Evolutionary conservation across 1,139 yeast genomes (phyloP), one percentile per base, ranked within the genome.

Genomic region (Scheffersomyces parashehatae): DNA sequence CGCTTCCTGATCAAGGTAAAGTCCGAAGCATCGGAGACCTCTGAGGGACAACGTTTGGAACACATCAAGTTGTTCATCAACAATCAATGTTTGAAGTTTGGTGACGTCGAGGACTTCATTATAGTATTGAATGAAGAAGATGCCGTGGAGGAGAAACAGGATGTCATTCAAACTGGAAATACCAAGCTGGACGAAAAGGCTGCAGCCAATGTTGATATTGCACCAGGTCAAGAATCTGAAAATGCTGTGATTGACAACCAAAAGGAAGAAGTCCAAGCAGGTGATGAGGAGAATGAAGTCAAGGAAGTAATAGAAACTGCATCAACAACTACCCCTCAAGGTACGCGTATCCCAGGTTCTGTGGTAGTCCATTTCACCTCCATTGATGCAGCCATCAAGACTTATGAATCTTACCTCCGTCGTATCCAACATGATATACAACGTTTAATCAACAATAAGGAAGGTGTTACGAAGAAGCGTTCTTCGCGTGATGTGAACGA

Each of bases 341-440:
- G 46, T 24, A 29, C 35, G 3, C 40, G 54, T 31, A 38, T 34
- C 12, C 35, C 39, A 49, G 61, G 45, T 3, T 51, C 49, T 37
- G 56, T 54, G 5, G 39, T 56, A 28, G 58, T 68, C 11, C 78
- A 73, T 51, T 74, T 67, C 45, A 65, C 68, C 12, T 65, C 75
- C 2, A 71, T 74, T 16, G 78, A 73, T 46, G 52, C 73, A 3
- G 70, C 75, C 15, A 70, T 74, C 29, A 67, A 62, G 43, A 53
- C 69, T 31, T 71, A 63, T 45, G 79, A 74, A 50, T 55, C 51
- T 46, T 63, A 60, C 45, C 50, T 53, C 30, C 60, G 62, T 42
- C 53, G 61, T 31, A 57, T 68, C 28, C 63, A 59, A 39, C 44
- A 45, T 34, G 67, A 63, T 45, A 59, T 52, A 32, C 59, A 58